Base-by-base conservation (phyloP, 2,329 filamentous ascomycete species). In the Botrytis tulipae region DNA sequence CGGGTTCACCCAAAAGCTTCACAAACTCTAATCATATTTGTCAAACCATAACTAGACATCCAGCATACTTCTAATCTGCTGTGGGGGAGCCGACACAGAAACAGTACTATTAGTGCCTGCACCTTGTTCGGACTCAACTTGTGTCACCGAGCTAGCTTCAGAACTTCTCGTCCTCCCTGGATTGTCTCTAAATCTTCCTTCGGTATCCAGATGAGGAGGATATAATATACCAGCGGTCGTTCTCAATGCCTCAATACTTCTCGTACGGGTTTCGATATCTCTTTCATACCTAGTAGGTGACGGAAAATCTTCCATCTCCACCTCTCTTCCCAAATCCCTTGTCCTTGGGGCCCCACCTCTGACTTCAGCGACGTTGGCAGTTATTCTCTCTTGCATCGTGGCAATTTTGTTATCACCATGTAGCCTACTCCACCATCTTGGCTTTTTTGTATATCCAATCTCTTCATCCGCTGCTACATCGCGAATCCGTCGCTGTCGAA, bases 401-500 rank as follows among this genome's bases (percentile, higher is more conserved):
- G 81, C 73, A 46, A 80, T 76, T 42, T 44, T 72, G 29, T 76
- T 76, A 20, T 79, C 66, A 8, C 74, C 73, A 46, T 80, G 74
- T 2, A 78, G 42, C 60, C 87, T 85, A 29, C 83, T 84, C 91
- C 91, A 93, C 91, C 91, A 93, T 9, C 85, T 85, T 0, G 91
- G 91, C 79, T 89, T 90, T 70, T 85, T 83, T 16, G 86, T 83
- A 70, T 91, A 82, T 70, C 90, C 90, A 16, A 93, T 85, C 71
- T 91, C 89, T 9, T 84, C 84, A 79, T 93, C 89, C 29, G 87
- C 81, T 37, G 84, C 82, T 6, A 84, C 83, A 10, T 88, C 89
- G 14, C 90, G 87, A 48, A 84, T 81, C 6, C 87, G 86, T 68
- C 92, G 86, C 81, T 92, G 90, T 44, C 86, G 84, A 48, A 92